Evolutionary conservation across 331 rosid species (phyloP), one percentile per base, ranked within the genome.

Genomic region (Malus hybrid): DNA sequence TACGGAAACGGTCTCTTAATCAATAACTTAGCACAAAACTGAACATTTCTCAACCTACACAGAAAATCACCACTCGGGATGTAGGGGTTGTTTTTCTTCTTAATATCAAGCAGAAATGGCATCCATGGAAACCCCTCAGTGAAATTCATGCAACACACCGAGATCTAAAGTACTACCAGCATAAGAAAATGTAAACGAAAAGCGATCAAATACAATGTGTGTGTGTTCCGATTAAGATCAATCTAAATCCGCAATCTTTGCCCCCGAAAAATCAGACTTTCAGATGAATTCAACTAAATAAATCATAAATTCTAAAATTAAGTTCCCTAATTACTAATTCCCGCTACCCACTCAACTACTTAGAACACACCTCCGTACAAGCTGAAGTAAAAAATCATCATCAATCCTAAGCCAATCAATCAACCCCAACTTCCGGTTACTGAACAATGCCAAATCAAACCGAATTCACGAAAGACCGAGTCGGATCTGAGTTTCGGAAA

Each of bases 401-500:
- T 36, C 46, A 5, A 36, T 67, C 71, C 71, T 36, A 39, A n/a
- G 3, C 11, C 71, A 67, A 36, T 19, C 69, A 19, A 33, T 65
- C 16, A 65, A 65, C 5, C 20, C 46, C 39, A 39, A 65, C 69
- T 33, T 32, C 48, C 6, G 5, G 14, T 18, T 6, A 65, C 48
- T 16, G 24, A 18, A 31, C 18, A 74, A 76, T 7, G 75, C 71
- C n/a, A 73, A 78, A 72, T 63, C 77, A 5, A 77, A 69, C 31
- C 22, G 34, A 4, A 33, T 20, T 29, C 31, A 28, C 59, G 7
- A 46, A 75, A 69, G 7, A 24, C 52, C 74, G 55, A 76, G 76
- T 15, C 34, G 81, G 87, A 88, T 76, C 87, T 76, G 84, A 77
- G 65, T 24, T n/a, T 10, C 12, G 59, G 72, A 63, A 72, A 70